Evolutionary conservation across 768 basidiomycete species (phyloP), one percentile per base, ranked within the genome.

Genomic region (Hortiboletus flavorubellus): DNA sequence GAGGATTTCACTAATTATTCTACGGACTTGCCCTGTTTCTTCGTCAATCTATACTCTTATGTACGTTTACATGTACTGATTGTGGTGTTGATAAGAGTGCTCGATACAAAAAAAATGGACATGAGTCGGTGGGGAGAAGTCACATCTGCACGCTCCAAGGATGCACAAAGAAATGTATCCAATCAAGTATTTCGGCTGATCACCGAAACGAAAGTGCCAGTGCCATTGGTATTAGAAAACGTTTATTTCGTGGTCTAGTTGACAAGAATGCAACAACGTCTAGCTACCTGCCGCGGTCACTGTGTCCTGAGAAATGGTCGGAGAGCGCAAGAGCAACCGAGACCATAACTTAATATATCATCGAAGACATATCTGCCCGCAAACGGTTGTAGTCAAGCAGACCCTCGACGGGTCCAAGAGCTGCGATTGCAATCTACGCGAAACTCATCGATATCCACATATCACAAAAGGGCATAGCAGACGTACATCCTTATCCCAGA

Each of bases 301-400:
- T 21, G 18, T 45, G 11, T 38, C 26, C 49, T 47, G 41, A 44
- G 37, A 33, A 9, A 46, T 30, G 23, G 16, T 46, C 34, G 47
- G 42, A 41, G 18, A 26, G 31, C 11, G 38, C 33, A 18, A 33
- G 10, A 51, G 37, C 26, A 21, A 52, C 26, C n/a, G 18, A 39
- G 11, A 35, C 40, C 46, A 29, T 29, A 56, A 60, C 44, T 68
- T 82, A 91, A 71, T 86, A 87, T 59, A 83, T 62, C 80, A 91
- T 76, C 31, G 89, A 90, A 31, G 89, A 90, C 85, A 85, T 91
- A 63, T 91, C 89, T 30, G 83, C 72, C 54, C 89, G 87, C 66
- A 91, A 80, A 65, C 95, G 91, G 76, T 88, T 91, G 78, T 98
- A 98, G 73, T 98, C 96, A 44, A 95, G 78, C 40, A 98, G 81